Conservation (phyloP, 1,284 basidiomycete species). For the Fomitopsis pinicola region DNA sequence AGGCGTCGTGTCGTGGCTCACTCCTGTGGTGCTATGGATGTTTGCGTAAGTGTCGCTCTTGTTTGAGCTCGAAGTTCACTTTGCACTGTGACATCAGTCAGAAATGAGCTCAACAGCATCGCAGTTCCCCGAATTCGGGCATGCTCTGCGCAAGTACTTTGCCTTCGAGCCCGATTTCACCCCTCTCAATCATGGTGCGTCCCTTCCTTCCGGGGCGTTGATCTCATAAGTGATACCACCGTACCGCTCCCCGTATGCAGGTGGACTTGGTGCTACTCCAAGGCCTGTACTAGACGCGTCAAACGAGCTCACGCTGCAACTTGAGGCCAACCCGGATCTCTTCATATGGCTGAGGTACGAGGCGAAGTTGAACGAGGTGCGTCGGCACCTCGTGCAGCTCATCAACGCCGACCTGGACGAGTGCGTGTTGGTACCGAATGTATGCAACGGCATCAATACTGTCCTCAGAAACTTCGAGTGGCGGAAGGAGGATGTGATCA, state of each 20-base stretch:
- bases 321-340: slow-evolving; percentile 59
- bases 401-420: slow-evolving; percentile 60
- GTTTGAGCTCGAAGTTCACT: no score
- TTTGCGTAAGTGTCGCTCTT: no score
- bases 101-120: no score
- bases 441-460: slow-evolving; percentile 65
- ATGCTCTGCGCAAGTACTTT: background rate
- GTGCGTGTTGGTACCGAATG: slow-evolving; percentile 63
- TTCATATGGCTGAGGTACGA: slow-evolving; percentile 44
- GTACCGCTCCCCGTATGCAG: slow-evolving; percentile 25
- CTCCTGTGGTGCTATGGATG: no score
- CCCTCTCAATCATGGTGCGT: background rate
- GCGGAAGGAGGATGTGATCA: slow-evolving; percentile 41
- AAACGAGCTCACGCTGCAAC: slow-evolving; percentile 37
- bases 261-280: slow-evolving; percentile 64
- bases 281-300: slow-evolving; percentile 48
- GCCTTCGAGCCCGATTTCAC: background rate
- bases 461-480: slow-evolving; percentile 60
- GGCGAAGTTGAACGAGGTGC: slow-evolving; percentile 2
- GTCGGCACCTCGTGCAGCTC: slow-evolving; percentile 47
- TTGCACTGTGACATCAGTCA: no score
- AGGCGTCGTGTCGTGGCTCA: no score
- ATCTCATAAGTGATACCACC: background rate
- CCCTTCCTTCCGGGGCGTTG: no score
- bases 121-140: no score